Evolutionary conservation across 805 yeast species (phyloP).

Genomic region (Candida corydali): DNA sequence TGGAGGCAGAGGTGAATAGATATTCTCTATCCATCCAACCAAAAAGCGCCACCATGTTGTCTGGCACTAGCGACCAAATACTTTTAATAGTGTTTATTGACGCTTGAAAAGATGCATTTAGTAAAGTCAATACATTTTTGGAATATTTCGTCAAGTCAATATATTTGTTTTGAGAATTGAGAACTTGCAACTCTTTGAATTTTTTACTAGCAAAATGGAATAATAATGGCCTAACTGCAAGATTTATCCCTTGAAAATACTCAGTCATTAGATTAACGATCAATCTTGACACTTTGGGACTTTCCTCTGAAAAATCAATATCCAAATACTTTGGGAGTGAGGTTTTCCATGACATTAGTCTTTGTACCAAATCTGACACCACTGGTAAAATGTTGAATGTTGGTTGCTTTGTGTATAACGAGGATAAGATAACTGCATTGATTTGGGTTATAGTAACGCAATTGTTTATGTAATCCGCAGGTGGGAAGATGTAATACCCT

Average conservation of each 20-base stretch:
- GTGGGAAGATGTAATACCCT: slow-evolving; percentile 69
- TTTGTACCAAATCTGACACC: slow-evolving; percentile 63
- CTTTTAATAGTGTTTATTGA: slow-evolving; percentile 72
- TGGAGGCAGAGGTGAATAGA: slow-evolving; percentile 71
- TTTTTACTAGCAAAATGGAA: slow-evolving; percentile 74
- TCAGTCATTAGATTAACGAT: slow-evolving; percentile 77
- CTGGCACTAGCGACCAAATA: slow-evolving; percentile 70
- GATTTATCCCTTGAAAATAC: slow-evolving; percentile 75
- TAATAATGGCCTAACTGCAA: slow-evolving; percentile 72
- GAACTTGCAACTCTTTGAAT: slow-evolving; percentile 44
- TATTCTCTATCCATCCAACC: slow-evolving; percentile 88
- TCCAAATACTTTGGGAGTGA: slow-evolving; percentile 59
- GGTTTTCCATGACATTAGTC: slow-evolving; percentile 64
- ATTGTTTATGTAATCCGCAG: slow-evolving; percentile 70
- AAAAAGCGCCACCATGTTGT: slow-evolving; percentile 78
- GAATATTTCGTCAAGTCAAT: slow-evolving; percentile 68
- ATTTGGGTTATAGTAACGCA: slow-evolving; percentile 78
- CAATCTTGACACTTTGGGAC: slow-evolving; percentile 57
- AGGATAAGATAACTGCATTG: slow-evolving; percentile 67
- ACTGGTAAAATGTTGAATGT: slow-evolving; percentile 71
- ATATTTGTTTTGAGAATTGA: slow-evolving; percentile 41
- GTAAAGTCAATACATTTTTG: slow-evolving; percentile 57
- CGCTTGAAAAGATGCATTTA: slow-evolving; percentile 77
- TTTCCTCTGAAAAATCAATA: slow-evolving; percentile 55
- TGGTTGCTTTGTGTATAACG: slow-evolving; percentile 71